phyloP scores from a whole-genome alignment of 768 basidiomycete genomes.

The Pleurotus cornucopiae region DNA sequence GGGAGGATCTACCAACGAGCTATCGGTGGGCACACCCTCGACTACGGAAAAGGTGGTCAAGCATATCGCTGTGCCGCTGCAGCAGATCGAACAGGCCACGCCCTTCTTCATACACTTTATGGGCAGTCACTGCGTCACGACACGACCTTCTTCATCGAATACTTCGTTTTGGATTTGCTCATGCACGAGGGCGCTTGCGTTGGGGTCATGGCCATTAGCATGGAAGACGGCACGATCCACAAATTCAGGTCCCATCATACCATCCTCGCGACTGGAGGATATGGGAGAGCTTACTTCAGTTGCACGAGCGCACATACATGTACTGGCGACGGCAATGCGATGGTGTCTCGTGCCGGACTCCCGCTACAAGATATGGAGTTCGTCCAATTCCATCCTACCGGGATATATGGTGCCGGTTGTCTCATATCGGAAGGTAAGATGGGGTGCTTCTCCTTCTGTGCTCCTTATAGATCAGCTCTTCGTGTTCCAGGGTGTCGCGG shows the following conservation, averaged over 20 bases:
- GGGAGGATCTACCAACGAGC: constrained; percentile 99
- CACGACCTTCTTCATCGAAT: constrained; percentile 99
- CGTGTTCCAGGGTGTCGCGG: constrained; percentile 79
- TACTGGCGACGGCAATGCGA: constrained; percentile 96
- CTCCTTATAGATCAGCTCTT: not conserved
- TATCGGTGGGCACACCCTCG: constrained; percentile 94
- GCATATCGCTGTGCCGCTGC: constrained; percentile 98
- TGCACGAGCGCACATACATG: constrained; percentile 99
- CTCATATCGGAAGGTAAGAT: constrained; percentile 88
- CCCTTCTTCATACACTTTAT: constrained; percentile 96
- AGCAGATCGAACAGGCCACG: constrained; percentile 97
- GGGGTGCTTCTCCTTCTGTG: constrained; percentile 9
- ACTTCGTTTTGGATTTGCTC: constrained; percentile 95
- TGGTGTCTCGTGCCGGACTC: constrained; percentile 94
- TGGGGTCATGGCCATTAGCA: constrained; percentile 96
- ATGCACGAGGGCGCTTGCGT: constrained; percentile 99
- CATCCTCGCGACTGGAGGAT: constrained; percentile 95
- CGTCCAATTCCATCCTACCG: constrained; percentile 99
- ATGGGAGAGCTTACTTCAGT: constrained; percentile 95
- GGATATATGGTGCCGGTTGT: constrained; percentile 98
- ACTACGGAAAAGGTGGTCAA: constrained; percentile 97
- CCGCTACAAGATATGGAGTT: constrained; percentile 97
- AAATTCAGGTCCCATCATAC: constrained; percentile 98
- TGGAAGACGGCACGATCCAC: constrained; percentile 98
- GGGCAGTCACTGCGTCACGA: constrained; percentile 98